These are phyloP conservation scores for Phytophthora fragariae DNA, from an alignment of 352 stramenopile genomes.

Conservation along the genomic window DNA sequence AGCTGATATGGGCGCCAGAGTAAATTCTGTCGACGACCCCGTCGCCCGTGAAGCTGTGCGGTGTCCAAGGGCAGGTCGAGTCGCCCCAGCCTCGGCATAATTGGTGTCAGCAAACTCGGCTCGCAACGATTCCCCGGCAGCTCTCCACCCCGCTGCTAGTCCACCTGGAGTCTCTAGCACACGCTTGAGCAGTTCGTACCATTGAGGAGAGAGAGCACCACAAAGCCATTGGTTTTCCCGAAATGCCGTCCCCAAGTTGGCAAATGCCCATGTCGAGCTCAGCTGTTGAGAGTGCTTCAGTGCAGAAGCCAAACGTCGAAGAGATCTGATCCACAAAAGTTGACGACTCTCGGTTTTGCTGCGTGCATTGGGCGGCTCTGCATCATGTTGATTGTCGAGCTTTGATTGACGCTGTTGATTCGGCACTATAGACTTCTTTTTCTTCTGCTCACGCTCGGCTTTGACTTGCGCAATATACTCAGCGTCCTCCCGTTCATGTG, in stretches of 20 bases:
- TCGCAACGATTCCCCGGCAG: slow-evolving; percentile 55
- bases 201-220: slow-evolving; percentile 37
- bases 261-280: slow-evolving; percentile 53
- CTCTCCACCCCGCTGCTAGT: slow-evolving; percentile 60
- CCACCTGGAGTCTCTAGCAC: slow-evolving; percentile 47
- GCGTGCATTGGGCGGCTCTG: neutral
- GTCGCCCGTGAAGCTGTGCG: slow-evolving; percentile 6
- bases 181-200: slow-evolving; percentile 36
- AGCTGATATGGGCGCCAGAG: slow-evolving; percentile 12
- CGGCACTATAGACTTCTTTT: slow-evolving; percentile 15
- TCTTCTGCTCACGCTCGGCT: slow-evolving; percentile 24
- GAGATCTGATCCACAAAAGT: slow-evolving; percentile 26
- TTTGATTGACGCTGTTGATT: slow-evolving; percentile 11
- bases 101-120: slow-evolving; percentile 53
- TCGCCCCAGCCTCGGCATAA: slow-evolving; percentile 21
- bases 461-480: slow-evolving; percentile 43
- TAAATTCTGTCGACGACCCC: slow-evolving; percentile 20
- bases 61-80: slow-evolving; percentile 2
- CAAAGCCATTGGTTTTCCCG: slow-evolving; percentile 53
- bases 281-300: slow-evolving; percentile 53
- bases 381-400: neutral
- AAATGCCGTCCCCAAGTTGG: slow-evolving; percentile 41
- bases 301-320: slow-evolving; percentile 33
- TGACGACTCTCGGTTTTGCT: slow-evolving; percentile 6
- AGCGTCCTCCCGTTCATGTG: slow-evolving; percentile 41